phyloP scores from a whole-genome alignment of 177 flowering plant species.

The Tripterygium wilfordii region DNA sequence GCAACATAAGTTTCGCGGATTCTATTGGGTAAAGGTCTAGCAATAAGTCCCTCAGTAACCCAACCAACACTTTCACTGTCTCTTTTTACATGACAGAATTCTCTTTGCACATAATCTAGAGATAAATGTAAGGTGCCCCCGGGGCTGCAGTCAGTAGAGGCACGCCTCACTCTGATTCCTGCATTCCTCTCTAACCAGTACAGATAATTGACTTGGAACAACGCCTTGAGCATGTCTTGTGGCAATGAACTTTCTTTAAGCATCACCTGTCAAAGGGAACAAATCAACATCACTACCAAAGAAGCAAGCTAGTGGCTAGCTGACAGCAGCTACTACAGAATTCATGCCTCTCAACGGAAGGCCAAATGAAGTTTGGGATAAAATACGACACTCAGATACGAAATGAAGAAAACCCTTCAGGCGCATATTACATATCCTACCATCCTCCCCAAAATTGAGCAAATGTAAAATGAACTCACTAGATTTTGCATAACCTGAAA shows the following conservation, averaged over 20 bases:
- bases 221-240: constrained; percentile 83
- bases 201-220: constrained; percentile 86
- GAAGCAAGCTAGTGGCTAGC: no score
- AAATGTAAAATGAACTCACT: no score
- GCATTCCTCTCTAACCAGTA: constrained; percentile 84
- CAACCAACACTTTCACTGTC: constrained; percentile 76
- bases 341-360: no score
- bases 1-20: constrained; percentile 31
- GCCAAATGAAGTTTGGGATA: no score
- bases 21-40: constrained; percentile 75
- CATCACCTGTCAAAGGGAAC: no score
- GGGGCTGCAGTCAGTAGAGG: constrained; percentile 51
- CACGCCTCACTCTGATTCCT: constrained; percentile 49
- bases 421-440: no score
- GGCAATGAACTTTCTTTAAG: constrained; percentile 67
- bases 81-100: constrained; percentile 67
- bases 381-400: no score
- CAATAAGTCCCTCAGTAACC: constrained; percentile 82
- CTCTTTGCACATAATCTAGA: constrained; percentile 74
- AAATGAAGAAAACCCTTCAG: no score
- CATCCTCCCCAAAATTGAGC: no score
- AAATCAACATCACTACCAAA: no score
- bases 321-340: no score
- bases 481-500: no score
- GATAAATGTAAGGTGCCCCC: constrained; percentile 84